Evolutionary conservation across 331 rosid genomes (phyloP).

Genomic region (Malus hybrid): DNA sequence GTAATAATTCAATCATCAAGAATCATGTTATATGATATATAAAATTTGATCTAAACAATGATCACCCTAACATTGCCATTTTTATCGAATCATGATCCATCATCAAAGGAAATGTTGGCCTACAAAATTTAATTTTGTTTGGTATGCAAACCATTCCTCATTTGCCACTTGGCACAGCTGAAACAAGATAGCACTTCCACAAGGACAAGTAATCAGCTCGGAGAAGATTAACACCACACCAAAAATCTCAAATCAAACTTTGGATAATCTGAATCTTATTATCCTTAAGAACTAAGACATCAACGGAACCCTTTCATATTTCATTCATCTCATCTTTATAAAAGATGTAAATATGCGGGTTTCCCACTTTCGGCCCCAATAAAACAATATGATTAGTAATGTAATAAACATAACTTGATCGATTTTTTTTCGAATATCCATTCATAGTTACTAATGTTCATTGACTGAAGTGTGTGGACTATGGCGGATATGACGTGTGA

Average conservation of each 20-base stretch:
- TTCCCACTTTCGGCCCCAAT: neutral
- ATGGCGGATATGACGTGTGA: too few relatives aligned
- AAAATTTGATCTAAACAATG: too few relatives aligned
- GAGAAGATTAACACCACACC: neutral
- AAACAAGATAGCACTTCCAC: neutral
- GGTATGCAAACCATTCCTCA: slow-evolving; percentile 3
- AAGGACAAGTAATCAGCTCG: neutral
- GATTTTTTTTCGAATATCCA: too few relatives aligned
- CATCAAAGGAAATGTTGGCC: slow-evolving; percentile 20
- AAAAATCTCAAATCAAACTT: neutral
- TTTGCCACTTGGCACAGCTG: slow-evolving; percentile 21
- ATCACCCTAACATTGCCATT: neutral
- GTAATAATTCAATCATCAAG: too few relatives aligned
- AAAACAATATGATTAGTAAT: too few relatives aligned
- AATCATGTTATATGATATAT: too few relatives aligned
- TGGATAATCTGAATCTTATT: neutral
- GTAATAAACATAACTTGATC: too few relatives aligned
- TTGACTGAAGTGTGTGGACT: too few relatives aligned
- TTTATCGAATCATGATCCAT: slow-evolving; percentile 12
- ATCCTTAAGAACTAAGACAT: neutral
- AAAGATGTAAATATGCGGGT: neutral
- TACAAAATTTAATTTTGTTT: slow-evolving; percentile 10
- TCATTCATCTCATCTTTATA: neutral
- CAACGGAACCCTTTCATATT: neutral
- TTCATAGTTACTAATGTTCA: too few relatives aligned